Evolutionary conservation across 495 filamentous ascomycete genomes (phyloP).

Genomic region (Neurospora terricola): DNA sequence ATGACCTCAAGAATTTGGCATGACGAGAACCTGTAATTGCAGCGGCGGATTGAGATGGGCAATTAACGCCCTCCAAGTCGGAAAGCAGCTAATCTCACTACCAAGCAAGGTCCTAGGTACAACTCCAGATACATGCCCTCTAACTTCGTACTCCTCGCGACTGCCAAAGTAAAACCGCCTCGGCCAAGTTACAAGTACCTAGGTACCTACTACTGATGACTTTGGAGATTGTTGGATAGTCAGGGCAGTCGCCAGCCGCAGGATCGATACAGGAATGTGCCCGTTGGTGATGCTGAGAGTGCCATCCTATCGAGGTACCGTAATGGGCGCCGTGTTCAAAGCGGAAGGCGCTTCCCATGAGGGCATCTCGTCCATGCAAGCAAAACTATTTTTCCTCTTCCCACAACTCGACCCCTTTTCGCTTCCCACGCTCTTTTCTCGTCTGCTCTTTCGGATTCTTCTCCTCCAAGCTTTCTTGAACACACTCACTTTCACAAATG

Average conservation of each 20-base stretch:
- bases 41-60: not conserved
- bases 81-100: not conserved
- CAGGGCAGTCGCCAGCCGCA: not conserved
- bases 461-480: not conserved
- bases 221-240: too few relatives aligned
- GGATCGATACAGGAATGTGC: not conserved
- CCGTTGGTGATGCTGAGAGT: not conserved
- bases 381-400: not conserved
- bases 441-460: not conserved
- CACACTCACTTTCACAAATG: not conserved
- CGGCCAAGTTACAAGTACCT: too few relatives aligned
- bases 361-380: not conserved
- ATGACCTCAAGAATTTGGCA: too few relatives aligned
- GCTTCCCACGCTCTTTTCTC: not conserved
- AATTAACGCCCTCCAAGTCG: not conserved
- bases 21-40: too few relatives aligned
- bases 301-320: not conserved
- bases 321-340: not conserved
- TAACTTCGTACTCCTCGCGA: not conserved
- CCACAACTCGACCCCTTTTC: not conserved
- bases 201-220: too few relatives aligned
- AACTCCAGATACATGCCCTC: not conserved
- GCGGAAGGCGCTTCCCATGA: not conserved
- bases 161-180: not conserved
- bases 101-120: not conserved